Percentiles rank a stretch among this genome's conserved stretches.
These are phyloP conservation scores for Chaetomium strumarium DNA, from an alignment of 2,329 filamentous ascomycete species.

Conservation along the genomic window DNA sequence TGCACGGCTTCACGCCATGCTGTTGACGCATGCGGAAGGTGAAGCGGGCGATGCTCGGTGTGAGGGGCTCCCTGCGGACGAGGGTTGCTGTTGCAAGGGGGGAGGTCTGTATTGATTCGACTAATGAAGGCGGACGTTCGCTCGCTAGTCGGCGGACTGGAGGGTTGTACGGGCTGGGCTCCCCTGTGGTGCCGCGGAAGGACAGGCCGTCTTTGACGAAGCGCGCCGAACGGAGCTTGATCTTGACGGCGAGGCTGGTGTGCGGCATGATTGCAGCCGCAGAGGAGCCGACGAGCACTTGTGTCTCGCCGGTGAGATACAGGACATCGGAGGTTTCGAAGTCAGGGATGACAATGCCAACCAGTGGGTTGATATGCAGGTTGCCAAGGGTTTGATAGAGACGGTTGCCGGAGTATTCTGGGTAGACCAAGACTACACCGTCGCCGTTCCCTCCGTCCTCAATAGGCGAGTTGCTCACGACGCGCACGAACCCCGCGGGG, in stretches of 20 bases:
- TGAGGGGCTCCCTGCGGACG: constrained; percentile 52
- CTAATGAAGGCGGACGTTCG: constrained; percentile 42
- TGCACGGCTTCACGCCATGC: not conserved
- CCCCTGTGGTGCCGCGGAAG: constrained; percentile 56
- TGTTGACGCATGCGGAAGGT: constrained; percentile 36
- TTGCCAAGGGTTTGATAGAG: constrained; percentile 83
- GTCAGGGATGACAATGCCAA: constrained; percentile 68
- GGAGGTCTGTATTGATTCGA: constrained; percentile 17
- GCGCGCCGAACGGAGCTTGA: constrained; percentile 55
- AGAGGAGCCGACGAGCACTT: constrained; percentile 58
- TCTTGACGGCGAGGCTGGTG: constrained; percentile 65
- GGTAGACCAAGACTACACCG: constrained; percentile 57
- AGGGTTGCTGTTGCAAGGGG: constrained; percentile 46
- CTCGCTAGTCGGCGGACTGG: constrained; percentile 56
- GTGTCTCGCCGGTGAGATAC: constrained; percentile 64
- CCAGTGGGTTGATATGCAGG: constrained; percentile 56
- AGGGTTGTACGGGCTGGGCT: constrained; percentile 74
- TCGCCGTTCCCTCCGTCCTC: constrained; percentile 24
- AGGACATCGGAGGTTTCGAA: constrained; percentile 67
- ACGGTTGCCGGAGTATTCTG: constrained; percentile 80
- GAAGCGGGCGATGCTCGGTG: constrained; percentile 63
- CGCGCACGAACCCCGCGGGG: constrained; percentile 64
- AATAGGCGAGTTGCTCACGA: constrained; percentile 46
- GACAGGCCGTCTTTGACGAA: constrained; percentile 61
- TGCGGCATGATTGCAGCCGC: constrained; percentile 60